phyloP scores from a whole-genome alignment of 495 filamentous ascomycete genomes.

The Lasiosphaeriaceae sp. region DNA sequence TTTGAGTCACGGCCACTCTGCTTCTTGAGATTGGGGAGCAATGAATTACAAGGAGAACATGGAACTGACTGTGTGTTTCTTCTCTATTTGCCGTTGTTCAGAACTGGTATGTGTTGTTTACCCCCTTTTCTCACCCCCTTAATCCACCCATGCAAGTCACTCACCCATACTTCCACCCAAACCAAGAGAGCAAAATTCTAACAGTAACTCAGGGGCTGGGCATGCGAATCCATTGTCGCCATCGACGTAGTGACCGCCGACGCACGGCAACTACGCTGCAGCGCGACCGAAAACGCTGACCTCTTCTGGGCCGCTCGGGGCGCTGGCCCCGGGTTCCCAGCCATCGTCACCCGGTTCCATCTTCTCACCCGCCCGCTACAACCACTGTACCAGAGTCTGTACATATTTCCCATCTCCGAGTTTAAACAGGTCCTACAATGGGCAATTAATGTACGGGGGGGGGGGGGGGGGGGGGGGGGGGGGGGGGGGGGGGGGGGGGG shows the following conservation, averaged over 20 bases:
- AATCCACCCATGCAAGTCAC: slow-evolving; percentile 12
- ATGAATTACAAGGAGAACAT: not conserved
- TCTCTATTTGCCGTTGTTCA: too few species aligned
- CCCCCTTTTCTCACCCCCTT: not conserved
- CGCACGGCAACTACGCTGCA: slow-evolving; percentile 37
- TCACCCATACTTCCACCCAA: too few species aligned
- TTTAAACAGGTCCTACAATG: slow-evolving; percentile 43
- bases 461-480: too few species aligned
- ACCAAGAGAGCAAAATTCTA: slow-evolving; percentile 18
- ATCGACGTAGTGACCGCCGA: slow-evolving; percentile 49
- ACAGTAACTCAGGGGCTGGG: slow-evolving; percentile 47
- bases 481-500: too few species aligned
- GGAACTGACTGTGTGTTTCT: not conserved
- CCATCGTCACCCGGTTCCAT: slow-evolving; percentile 46
- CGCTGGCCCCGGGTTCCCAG: slow-evolving; percentile 51
- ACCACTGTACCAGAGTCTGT: slow-evolving; percentile 39
- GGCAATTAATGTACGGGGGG: slow-evolving; percentile 35
- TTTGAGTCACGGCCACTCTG: not conserved
- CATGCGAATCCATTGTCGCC: slow-evolving; percentile 44
- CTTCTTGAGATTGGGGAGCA: not conserved
- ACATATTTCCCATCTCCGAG: slow-evolving; percentile 39
- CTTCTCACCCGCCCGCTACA: slow-evolving; percentile 31
- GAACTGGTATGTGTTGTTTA: not conserved
- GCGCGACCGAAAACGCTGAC: slow-evolving; percentile 38
- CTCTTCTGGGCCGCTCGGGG: slow-evolving; percentile 51